phyloP scores from a whole-genome alignment of 2,329 filamentous ascomycete species.

The Cryphonectria parasitica region DNA sequence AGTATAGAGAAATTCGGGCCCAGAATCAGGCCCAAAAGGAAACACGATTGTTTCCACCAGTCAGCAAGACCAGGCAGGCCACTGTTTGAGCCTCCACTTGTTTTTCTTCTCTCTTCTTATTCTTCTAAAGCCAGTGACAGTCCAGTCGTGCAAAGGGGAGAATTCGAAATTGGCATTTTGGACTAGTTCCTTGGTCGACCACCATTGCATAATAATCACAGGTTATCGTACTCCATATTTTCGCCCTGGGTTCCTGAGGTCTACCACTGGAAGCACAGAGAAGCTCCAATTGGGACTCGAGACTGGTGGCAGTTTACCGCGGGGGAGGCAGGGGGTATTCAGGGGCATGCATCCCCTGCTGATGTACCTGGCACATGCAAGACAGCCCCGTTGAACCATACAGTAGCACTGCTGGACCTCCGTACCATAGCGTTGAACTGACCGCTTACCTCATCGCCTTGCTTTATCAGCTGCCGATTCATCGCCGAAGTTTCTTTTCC shows the following conservation, averaged over 20 bases:
- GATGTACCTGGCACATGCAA: neutral
- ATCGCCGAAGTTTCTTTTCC: conserved; percentile 12
- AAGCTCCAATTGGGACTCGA: neutral
- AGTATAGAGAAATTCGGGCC: neutral
- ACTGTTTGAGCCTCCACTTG: neutral
- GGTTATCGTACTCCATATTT: neutral
- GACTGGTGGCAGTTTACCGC: neutral
- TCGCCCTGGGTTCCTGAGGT: neutral
- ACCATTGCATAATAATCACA: neutral
- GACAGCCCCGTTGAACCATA: too few species aligned
- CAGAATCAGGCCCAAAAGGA: conserved; percentile 12
- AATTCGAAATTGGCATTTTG: neutral
- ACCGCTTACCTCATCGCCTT: neutral
- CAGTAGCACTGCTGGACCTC: neutral
- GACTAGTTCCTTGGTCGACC: neutral
- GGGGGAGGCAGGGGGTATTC: conserved; percentile 6
- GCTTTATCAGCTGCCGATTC: conserved; percentile 31
- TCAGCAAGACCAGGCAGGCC: neutral
- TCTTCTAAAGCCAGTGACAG: neutral
- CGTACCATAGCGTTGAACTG: neutral
- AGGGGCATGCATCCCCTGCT: conserved; percentile 13
- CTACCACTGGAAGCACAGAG: neutral
- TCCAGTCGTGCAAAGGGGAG: neutral
- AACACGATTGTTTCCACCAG: conserved; percentile 5
- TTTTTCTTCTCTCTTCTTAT: neutral